Evolutionary conservation across 2,329 filamentous ascomycete species (phyloP), one percentile per base, ranked within the genome.

Genomic region (Talaromyces pinophilus): DNA sequence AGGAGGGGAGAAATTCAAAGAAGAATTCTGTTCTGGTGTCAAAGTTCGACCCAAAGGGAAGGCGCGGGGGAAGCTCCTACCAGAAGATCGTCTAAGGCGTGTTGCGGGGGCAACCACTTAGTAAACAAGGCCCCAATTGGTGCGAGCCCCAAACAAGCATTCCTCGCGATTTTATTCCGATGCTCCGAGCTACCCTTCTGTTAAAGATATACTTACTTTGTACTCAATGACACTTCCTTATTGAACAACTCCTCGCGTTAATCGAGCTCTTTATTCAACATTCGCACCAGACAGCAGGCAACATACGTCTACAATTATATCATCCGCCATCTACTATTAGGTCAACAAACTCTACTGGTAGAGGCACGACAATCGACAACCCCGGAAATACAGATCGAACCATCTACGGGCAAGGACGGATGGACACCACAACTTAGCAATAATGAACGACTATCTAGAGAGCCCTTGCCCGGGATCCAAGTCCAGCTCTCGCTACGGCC

Each of bases 381-480:
- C 1, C 1, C 3, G 15, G n/a, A 17, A 5, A 50, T 50, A 30
- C 44, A 2, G 19, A 22, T 22, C 42, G 6, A 19, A 30, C 10
- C 38, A 15, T 4, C 13, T 5, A 40, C 40, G 40, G 13, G 13
- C 25, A 25, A 22, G 33, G 15, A n/a, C 57, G 35, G 6, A 57
- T 59, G 52, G 52, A 46, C 42, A 22, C 17, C 19, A 17, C 22
- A 35, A 5, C n/a, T 28, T 10, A 3, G 8, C 38, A 25, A 46
- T 7, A 5, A 63, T 63, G 65, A 63, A 60, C 22, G 52, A 70
- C 7, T 72, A 76, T 67, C 67, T 70, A 40, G 70, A 69, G 17
- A 79, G 78, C 6, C 78, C 77, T 1, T 78, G 77, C 62, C 77
- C 76, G 2, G 69, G 71, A 54, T 69, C 70, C 52, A 71, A 64